Base-by-base conservation (phyloP, 2,329 filamentous ascomycete genomes). In the Apiospora marii region DNA sequence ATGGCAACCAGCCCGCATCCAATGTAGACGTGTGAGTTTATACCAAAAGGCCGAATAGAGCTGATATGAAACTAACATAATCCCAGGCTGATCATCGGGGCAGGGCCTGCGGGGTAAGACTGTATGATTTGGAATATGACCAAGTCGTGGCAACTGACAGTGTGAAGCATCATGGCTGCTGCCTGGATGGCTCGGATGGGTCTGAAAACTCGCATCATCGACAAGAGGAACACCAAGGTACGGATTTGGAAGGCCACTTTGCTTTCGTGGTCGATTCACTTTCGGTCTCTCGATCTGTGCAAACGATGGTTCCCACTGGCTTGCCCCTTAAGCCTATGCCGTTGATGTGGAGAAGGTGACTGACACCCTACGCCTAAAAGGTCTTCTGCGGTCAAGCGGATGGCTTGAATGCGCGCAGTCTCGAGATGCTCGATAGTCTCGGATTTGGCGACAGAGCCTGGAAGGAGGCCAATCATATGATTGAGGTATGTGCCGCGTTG, bases 371-470 rank as follows among this genome's bases (percentile, higher is more conserved):
- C 34, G 19, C 34, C 30, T n/a, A 64, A 22, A 64, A 84, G 73
- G 78, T 86, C 70, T 83, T 81, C 74, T 81, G 79, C 30, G 84
- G 85, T 1, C 84, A 87, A 73, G 84, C 85, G 48, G 84, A 87
- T 71, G 84, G 85, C 0, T 79, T 87, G 1, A 90, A 93, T 79
- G 90, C 88, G 76, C 89, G 92, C 4, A 93, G 90, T 0, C 84
- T 93, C 1, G 91, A 94, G 80, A 93, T 94, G 24, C 89, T 94
- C 72, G 91, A 94, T 76, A 91, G 88, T 69, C 91, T 94, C 73
- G 92, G 90, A 0, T 89, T 94, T 73, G 90, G 84, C 1, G 88
- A 93, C 74, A 83, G 88, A 7, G 88, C 86, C 1, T 90, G 89
- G 88, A 91, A 90, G 70, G 92, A 93, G 76, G 86, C 89, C 5